These are phyloP conservation scores for Barnettozyma botsteinii DNA, from an alignment of 805 yeast species.

Conservation along the genomic window DNA sequence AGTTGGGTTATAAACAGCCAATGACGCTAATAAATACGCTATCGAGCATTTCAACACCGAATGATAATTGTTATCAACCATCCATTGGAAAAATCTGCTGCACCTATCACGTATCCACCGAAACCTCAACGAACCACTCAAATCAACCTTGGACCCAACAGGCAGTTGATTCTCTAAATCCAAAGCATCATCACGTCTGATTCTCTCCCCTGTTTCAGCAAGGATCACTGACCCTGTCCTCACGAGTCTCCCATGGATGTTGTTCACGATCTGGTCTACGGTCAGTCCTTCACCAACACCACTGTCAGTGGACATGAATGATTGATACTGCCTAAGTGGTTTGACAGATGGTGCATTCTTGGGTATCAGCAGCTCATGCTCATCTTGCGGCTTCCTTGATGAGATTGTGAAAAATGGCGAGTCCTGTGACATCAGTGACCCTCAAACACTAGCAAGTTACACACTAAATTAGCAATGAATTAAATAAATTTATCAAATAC, in stretches of 20 bases:
- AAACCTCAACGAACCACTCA: neutral
- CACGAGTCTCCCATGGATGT: conserved; percentile 16
- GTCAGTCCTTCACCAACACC: conserved; percentile 12
- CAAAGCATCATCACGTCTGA: conserved; percentile 13
- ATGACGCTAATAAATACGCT: conserved; percentile 69
- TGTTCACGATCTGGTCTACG: conserved; percentile 9
- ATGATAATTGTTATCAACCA: conserved; percentile 11
- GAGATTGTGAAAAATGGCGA: conserved; percentile 3
- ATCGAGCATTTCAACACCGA: conserved; percentile 57
- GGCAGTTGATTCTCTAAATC: conserved; percentile 14
- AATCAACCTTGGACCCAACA: too few species aligned
- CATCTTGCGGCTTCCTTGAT: neutral
- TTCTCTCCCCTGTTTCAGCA: conserved; percentile 39
- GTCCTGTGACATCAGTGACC: conserved; percentile 1
- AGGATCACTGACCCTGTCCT: conserved; percentile 35
- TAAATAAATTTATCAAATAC: too few species aligned
- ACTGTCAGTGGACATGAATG: conserved; percentile 21
- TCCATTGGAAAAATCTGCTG: conserved; percentile 4
- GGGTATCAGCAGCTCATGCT: conserved; percentile 6
- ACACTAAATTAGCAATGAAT: too few species aligned
- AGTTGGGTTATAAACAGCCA: conserved; percentile 57
- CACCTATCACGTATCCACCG: neutral
- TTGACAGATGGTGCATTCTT: neutral
- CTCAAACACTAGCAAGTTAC: neutral
- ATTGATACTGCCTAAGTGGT: conserved; percentile 15